Evolutionary conservation across 345 rosid species (phyloP).

Genomic region (Pugionium dolabratum): DNA sequence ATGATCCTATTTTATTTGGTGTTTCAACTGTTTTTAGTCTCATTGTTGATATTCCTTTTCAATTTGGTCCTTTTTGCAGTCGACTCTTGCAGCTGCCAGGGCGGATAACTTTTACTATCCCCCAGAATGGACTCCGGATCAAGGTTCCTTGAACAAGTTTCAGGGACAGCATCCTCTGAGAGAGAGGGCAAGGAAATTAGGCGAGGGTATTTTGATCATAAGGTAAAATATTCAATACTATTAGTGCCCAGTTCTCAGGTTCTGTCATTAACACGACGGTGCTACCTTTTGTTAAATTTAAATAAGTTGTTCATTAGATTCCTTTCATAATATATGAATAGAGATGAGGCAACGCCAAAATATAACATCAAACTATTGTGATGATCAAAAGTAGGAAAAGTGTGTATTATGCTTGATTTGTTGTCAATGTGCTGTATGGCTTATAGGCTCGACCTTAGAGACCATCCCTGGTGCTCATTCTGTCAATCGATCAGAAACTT

Average conservation of each 20-base stretch:
- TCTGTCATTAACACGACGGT: neutral
- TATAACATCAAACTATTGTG: neutral
- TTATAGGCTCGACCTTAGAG: neutral
- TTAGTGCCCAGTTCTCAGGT: neutral
- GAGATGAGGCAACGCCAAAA: neutral
- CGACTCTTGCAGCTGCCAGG: conserved; percentile 95
- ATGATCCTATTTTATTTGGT: conserved; percentile 3
- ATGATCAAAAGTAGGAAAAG: conserved; percentile 6
- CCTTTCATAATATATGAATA: neutral
- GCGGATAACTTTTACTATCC: conserved; percentile 97
- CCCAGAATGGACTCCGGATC: conserved; percentile 91
- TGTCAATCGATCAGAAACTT: conserved; percentile 1
- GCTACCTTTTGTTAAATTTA: neutral
- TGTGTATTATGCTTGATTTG: conserved; percentile 3
- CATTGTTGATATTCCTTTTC: conserved; percentile 10
- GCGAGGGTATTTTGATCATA: conserved; percentile 89
- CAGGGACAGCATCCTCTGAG: conserved; percentile 95
- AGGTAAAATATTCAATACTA: conserved; percentile 47
- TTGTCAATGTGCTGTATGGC: neutral
- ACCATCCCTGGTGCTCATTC: neutral
- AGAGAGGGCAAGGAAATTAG: conserved; percentile 90
- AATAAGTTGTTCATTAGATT: neutral
- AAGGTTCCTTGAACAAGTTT: conserved; percentile 95
- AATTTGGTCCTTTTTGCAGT: conserved; percentile 49
- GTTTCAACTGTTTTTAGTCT: neutral